phyloP scores from a whole-genome alignment of 768 basidiomycete genomes.

The Clitopilus hobsonii region DNA sequence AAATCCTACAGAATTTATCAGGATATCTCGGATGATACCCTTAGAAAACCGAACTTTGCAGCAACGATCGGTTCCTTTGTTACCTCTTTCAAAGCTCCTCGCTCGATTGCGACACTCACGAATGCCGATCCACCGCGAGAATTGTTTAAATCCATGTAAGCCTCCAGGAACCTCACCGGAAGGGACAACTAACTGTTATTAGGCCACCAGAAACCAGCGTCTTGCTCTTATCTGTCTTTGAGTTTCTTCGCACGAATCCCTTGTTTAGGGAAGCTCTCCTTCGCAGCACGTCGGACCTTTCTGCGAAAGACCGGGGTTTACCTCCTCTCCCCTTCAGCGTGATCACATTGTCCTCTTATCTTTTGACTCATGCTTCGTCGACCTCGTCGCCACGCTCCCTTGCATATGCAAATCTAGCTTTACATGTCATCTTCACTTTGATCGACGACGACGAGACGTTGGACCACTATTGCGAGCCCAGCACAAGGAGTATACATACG shows the following conservation, averaged over 20 bases:
- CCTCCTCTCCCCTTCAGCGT: slow-evolving; percentile 42
- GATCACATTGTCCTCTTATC: slow-evolving; percentile 58
- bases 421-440: slow-evolving; percentile 48
- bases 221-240: slow-evolving; percentile 54
- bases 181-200: slow-evolving; percentile 1
- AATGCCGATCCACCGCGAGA: slow-evolving; percentile 45
- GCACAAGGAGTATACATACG: slow-evolving; percentile 38
- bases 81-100: slow-evolving; percentile 48
- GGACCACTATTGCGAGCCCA: slow-evolving; percentile 38
- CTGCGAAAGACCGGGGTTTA: not conserved
- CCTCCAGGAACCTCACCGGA: not conserved
- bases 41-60: slow-evolving; percentile 37
- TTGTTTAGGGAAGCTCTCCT: slow-evolving; percentile 44
- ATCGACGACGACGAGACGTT: slow-evolving; percentile 47
- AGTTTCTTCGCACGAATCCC: slow-evolving; percentile 50
- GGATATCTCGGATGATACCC: slow-evolving; percentile 45
- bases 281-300: slow-evolving; percentile 20
- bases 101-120: slow-evolving; percentile 38
- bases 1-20: slow-evolving; percentile 48
- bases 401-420: slow-evolving; percentile 55
- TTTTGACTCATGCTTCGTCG: slow-evolving; percentile 65
- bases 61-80: slow-evolving; percentile 50
- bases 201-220: slow-evolving; percentile 64
- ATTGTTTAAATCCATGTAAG: slow-evolving; percentile 55
- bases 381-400: slow-evolving; percentile 51